Base-by-base conservation (phyloP, 495 filamentous ascomycete genomes). In the Talaromyces proteolyticus region DNA sequence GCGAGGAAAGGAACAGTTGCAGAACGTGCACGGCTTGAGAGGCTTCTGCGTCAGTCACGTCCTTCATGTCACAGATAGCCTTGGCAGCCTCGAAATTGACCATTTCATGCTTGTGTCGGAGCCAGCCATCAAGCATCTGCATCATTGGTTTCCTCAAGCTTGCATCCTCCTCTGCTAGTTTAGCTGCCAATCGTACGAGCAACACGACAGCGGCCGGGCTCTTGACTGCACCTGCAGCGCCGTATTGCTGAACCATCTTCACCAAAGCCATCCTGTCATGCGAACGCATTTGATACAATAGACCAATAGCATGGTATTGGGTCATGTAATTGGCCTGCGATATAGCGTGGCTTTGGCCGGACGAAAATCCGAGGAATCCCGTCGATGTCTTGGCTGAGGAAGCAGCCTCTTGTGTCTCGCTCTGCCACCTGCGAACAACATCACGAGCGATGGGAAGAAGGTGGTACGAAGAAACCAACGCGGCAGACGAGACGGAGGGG, bases 171-270 rank as follows among this genome's bases (percentile, higher is more conserved):
- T 96, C 89, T 42, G 93, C 93, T 52, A 99, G 75, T 71, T 95
- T 95, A 26, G 93, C 90, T 42, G 94, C 94, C 49, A 99, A 68
- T 43, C 93, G 81, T 36, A 99, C 94, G 20, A 99, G 74, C 77
- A 99, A 82, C 14, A 97, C 79, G 52, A 90, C 84, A 29, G 91
- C 93, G 36, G 91, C 91, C 12, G 92, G 91, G 64, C 88, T 96
- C 79, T 96, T 96, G 46, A 95, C 86, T 20, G 87, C 89, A 40
- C 92, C 91, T 6, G 92, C 86, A 47, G 85, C 84, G 25, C 89
- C 88, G 60, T 95, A 96, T 64, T 97, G 94, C 69, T 99, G 93
- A 12, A 97, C 93, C 94, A 99, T 96, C 79, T 97, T 99, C n/a
- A 97, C 93, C 57, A 99, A 69, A 6, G 92, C 88, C 94, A 97